Evolutionary conservation across 352 stramenopile genomes (phyloP).

Genomic region (Globisporangium canariense): DNA sequence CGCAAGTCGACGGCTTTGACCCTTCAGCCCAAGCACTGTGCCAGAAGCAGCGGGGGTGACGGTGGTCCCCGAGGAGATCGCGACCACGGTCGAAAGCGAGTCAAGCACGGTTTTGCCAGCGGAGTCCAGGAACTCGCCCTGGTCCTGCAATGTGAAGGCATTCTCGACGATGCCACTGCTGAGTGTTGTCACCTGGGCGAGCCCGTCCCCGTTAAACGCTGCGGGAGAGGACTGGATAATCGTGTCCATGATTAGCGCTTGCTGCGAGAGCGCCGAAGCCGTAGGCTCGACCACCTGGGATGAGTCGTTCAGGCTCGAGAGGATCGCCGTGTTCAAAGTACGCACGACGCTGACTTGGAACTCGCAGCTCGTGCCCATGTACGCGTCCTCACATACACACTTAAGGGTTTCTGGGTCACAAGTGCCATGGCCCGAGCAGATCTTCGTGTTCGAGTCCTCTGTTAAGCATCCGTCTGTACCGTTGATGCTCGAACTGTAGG

Average conservation of each 20-base stretch:
- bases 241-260: constrained; percentile 42
- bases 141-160: constrained; percentile 38
- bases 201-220: constrained; percentile 27
- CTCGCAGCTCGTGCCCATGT: constrained; percentile 41
- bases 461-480: not conserved
- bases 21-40: not conserved
- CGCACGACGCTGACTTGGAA: constrained; percentile 35
- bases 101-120: constrained; percentile 38
- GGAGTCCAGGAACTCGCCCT: constrained; percentile 36
- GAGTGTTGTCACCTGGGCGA: constrained; percentile 39
- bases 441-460: not conserved
- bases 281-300: constrained; percentile 36
- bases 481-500: constrained; percentile 16
- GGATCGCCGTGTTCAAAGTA: constrained; percentile 37
- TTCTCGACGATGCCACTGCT: constrained; percentile 39
- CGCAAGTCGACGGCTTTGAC: constrained; percentile 13
- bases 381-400: constrained; percentile 35
- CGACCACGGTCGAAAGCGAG: constrained; percentile 41
- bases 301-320: constrained; percentile 32
- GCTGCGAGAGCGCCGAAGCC: constrained; percentile 43
- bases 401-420: constrained; percentile 26
- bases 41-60: not conserved
- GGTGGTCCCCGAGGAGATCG: constrained; percentile 15
- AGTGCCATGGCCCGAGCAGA: constrained; percentile 31
- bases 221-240: constrained; percentile 36